A percentile compares a stretch with the other conserved stretches of the same genome.
Conservation (phyloP, 345 rosid genomes). For the Salix purpurea region DNA sequence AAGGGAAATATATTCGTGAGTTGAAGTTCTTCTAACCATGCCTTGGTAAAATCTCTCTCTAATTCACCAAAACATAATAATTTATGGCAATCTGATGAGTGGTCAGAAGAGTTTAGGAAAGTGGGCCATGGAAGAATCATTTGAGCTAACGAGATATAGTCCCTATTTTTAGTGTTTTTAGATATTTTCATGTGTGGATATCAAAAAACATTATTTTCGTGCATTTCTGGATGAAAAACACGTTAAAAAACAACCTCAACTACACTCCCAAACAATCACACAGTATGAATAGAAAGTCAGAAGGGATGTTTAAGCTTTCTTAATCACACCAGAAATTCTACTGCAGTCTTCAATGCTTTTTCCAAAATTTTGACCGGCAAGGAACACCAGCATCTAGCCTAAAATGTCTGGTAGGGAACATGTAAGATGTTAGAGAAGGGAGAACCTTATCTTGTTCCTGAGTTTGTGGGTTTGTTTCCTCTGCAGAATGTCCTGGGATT, state of each 20-base stretch:
- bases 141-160: not conserved
- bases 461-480: not conserved
- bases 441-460: not conserved
- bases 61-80: not conserved
- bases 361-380: not conserved
- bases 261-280: too few relatives aligned
- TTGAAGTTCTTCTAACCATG: not conserved
- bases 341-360: not conserved
- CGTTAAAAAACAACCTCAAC: too few relatives aligned
- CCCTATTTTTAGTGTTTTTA: too few relatives aligned
- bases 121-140: not conserved
- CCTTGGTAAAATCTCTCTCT: not conserved
- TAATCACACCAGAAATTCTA: not conserved
- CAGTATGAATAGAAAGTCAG: not conserved
- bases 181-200: too few relatives aligned
- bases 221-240: too few relatives aligned
- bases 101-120: not conserved
- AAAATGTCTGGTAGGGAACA: not conserved
- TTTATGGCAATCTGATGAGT: not conserved
- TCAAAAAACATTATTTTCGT: too few relatives aligned
- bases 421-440: not conserved
- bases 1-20: too few relatives aligned
- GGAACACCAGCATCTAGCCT: not conserved
- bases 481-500: slow-evolving; percentile 53
- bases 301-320: not conserved